A percentile compares a stretch with the other conserved stretches of the same genome.
These are phyloP conservation scores for Austropuccinia psidii DNA, from an alignment of 1,284 basidiomycete genomes.

Conservation along the genomic window DNA sequence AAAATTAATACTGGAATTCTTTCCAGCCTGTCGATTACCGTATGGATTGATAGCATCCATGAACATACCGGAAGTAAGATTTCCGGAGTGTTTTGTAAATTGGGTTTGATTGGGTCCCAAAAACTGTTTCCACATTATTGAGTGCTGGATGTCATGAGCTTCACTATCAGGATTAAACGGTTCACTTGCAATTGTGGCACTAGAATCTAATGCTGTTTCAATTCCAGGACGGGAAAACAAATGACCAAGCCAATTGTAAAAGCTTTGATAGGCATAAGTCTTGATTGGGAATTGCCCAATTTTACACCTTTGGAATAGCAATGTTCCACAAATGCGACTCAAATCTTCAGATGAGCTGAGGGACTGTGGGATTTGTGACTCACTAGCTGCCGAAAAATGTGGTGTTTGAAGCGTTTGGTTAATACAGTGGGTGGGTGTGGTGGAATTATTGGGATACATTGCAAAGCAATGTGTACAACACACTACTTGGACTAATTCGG, in stretches of 20 bases:
- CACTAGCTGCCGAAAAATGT: not conserved
- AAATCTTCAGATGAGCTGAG: not conserved
- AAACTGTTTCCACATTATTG: conserved; percentile 19
- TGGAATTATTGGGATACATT: conserved; percentile 1
- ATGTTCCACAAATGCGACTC: not conserved
- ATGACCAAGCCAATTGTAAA: conserved; percentile 11
- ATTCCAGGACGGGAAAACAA: conserved; percentile 4
- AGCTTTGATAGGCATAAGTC: conserved; percentile 1
- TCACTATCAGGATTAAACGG: not conserved
- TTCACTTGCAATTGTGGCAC: not conserved
- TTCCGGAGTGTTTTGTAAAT: not conserved
- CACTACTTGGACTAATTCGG: not conserved
- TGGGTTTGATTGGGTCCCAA: conserved; percentile 1
- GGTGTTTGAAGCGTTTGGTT: not conserved
- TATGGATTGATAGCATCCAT: conserved; percentile 25
- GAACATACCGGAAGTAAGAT: conserved; percentile 21
- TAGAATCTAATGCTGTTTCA: conserved; percentile 1
- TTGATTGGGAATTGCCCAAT: not conserved
- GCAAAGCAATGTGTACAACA: conserved; percentile 4
- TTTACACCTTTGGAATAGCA: not conserved
- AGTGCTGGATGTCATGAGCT: conserved; percentile 18
- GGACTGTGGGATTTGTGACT: not conserved
- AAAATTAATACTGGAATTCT: conserved; percentile 17
- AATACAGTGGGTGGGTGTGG: not conserved
- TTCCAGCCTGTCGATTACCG: not conserved